Base-by-base conservation (phyloP, 148 eudicot genomes). In the Rhododendron mucronatum region DNA sequence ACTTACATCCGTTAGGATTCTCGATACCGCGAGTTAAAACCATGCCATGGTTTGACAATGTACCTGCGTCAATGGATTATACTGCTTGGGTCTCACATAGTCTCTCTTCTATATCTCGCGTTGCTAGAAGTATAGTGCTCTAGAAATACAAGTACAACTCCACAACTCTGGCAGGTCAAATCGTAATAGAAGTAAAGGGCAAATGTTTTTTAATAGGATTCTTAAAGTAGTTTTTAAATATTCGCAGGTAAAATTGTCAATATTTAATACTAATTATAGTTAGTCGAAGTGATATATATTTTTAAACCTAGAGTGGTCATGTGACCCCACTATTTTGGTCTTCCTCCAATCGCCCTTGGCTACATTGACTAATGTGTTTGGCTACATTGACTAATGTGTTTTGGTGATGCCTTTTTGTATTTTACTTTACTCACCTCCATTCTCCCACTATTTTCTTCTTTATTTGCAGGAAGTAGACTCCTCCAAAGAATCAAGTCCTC, bases 401-500 rank as follows among this genome's bases (percentile, higher is more conserved):
- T 21, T 15, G 1, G 20, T 55, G 59, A 2, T 55, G 2, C 1
- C 15, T 55, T 61, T 61, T 1, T 59, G 0, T 59, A 4, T 59
- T 59, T 59, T 5, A n/a, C 23, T 5, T 59, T 7, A 59, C 65
- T 59, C 23, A 59, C 37, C 59, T 59, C n/a, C 3, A 5, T 1
- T 12, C 45, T 1, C 35, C 71, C 28, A 65, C 18, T 69, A 55
- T 4, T 82, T 81, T 15, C 23, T 18, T 39, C 15, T 67, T 23
- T 1, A 69, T 33, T 51, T 75, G 67, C 41, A 84, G 86, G 80
- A 18, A 53, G 48, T 20, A 33, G 86, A 84, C 65, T 33, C 69
- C 15, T 51, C 69, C 37, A 30, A 37, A 76, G 48, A 76, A 84
- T 30, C 80, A 51, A 75, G 81, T 33, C 86, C 81, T 84, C 86